These are phyloP conservation scores for Solanum hybrid DNA, from an alignment of 305 asterid species.

Conservation along the genomic window DNA sequence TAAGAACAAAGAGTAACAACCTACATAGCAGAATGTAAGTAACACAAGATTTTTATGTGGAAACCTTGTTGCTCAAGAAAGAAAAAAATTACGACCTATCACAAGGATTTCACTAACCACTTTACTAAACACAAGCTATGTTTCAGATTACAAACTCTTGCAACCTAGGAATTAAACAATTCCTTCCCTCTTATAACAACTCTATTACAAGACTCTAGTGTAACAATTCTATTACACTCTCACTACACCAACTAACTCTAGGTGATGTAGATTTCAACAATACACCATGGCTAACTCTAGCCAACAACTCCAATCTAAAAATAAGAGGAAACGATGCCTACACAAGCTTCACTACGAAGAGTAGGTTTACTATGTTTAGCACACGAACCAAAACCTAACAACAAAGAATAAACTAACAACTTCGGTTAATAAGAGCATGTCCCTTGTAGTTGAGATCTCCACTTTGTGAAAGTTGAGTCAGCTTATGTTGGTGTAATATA, in stretches of 20 bases:
- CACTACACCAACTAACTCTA: not conserved
- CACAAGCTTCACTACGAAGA: no score
- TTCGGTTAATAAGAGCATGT: no score
- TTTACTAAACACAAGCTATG: not conserved
- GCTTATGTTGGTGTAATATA: no score
- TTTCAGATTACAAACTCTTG: not conserved
- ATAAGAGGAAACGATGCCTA: not conserved
- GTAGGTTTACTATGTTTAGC: no score
- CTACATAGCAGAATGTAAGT: not conserved
- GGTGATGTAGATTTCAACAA: not conserved
- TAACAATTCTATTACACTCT: not conserved
- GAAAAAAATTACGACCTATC: not conserved
- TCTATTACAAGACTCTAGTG: not conserved
- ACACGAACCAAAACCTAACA: no score
- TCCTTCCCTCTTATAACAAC: not conserved
- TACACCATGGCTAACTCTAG: not conserved
- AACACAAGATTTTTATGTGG: not conserved
- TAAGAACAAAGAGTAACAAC: not conserved
- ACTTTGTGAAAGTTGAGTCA: no score
- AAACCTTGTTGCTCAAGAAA: not conserved
- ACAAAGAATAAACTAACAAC: no score
- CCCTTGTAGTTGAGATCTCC: no score
- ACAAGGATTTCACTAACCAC: not conserved
- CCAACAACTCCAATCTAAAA: not conserved
- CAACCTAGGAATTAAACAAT: not conserved